phyloP scores from a whole-genome alignment of 306 rosid genomes.

The Styphnolobium japonicum region DNA sequence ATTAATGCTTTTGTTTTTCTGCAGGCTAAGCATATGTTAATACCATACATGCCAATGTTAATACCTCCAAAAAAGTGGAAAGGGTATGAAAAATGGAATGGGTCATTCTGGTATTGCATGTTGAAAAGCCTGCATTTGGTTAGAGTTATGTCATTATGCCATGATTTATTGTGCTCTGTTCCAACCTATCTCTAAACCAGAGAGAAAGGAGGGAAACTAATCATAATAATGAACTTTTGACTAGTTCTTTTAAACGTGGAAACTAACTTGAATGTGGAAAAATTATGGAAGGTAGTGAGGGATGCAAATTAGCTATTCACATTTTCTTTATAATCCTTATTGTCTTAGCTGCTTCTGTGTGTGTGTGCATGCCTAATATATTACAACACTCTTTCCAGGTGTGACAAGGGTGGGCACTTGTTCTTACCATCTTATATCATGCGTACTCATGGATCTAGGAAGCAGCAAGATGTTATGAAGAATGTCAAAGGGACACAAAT shows the following conservation, averaged over 20 bases:
- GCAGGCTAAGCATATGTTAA: conserved; percentile 80
- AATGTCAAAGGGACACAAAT: conserved; percentile 51
- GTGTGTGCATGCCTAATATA: not conserved
- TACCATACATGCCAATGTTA: conserved; percentile 88
- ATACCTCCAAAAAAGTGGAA: conserved; percentile 89
- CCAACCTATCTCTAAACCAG: not conserved
- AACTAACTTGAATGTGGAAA: not conserved
- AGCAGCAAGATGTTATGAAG: conserved; percentile 69
- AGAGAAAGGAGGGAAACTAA: not conserved
- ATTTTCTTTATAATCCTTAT: not conserved
- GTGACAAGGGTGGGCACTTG: conserved; percentile 87
- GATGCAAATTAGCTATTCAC: not conserved
- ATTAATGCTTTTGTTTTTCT: conserved; percentile 26
- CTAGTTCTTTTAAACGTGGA: not conserved
- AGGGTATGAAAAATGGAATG: conserved; percentile 54
- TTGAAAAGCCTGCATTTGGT: conserved; percentile 10
- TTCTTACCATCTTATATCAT: conserved; percentile 83
- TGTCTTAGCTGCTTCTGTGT: not conserved
- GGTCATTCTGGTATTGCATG: conserved; percentile 13
- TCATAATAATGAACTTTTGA: not conserved
- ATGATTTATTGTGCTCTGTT: conserved; percentile 11
- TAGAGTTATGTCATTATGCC: not conserved
- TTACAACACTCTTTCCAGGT: conserved; percentile 41
- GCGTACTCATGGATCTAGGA: conserved; percentile 91
- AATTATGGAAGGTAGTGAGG: not conserved